Evolutionary conservation across 148 eudicot species (phyloP), one percentile per base, ranked within the genome.

Genomic region (Fagopyrum esculentum): DNA sequence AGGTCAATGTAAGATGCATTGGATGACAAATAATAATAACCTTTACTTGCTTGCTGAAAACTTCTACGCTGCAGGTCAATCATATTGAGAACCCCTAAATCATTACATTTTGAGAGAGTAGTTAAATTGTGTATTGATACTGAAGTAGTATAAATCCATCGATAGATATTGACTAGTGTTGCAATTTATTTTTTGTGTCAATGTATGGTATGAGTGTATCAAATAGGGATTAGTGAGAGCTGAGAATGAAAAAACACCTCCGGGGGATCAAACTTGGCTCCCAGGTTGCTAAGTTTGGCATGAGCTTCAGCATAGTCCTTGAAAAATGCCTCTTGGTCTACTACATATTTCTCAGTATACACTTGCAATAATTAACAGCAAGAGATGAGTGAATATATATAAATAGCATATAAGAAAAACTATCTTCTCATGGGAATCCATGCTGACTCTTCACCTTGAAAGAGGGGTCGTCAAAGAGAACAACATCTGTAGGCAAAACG

Each of bases 291-390:
- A 22, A 22, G 26, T 22, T 22, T 22, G 26, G 26, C 26, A 22
- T 22, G 26, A 22, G 26, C 26, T 22, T 22, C 26, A 22, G 26
- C 26, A 22, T 22, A 22, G 26, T 22, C 26, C 26, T 22, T 22
- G 26, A 22, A 22, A 22, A 22, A 95, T 69, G 89, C 93, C 59
- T 86, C 93, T 77, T 84, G 87, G 76, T 92, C 96, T 76, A 52
- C 91, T 57, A 96, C 96, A 79, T 95, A 95, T 82, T 95, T 92
- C 89, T 95, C 98, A n/a, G 97, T 93, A 83, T 85, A 90, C 78
- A 77, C 90, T 97, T 94, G 26, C 26, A 22, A 22, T 22, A 0
- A 22, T 17, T 6, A 72, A 59, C 40, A 35, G 0, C 48, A 35
- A 35, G 22, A 71, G 56, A 66, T 45, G 47, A 64, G 17, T 13